A percentile compares a stretch with the other conserved stretches of the same genome.
Conservation (phyloP, 1,284 basidiomycete species). For the Dichomitus squalens region DNA sequence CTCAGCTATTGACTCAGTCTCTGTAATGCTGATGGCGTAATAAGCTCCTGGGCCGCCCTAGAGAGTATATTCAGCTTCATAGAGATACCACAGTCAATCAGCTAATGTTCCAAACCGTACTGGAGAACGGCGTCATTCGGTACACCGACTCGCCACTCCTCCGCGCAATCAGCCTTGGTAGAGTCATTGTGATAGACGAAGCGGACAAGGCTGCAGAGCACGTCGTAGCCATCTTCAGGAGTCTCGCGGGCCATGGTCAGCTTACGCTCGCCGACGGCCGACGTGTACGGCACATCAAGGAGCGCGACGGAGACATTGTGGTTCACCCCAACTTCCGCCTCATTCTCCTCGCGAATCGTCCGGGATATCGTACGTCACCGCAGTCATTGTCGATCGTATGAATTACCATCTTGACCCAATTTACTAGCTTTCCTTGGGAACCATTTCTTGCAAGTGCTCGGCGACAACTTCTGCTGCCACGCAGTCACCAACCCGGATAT, state of each 20-base stretch:
- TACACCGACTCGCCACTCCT: conserved; percentile 67
- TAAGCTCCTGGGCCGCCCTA: conserved; percentile 59
- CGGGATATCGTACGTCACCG: conserved; percentile 67
- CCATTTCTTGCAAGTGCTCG: conserved; percentile 69
- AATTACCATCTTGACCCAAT: neutral
- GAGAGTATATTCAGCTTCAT: conserved; percentile 71
- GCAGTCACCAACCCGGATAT: conserved; percentile 67
- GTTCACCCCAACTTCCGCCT: conserved; percentile 66
- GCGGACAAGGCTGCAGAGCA: conserved; percentile 74
- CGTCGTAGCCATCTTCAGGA: conserved; percentile 69
- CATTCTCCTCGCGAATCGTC: conserved; percentile 64
- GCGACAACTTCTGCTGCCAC: conserved; percentile 69
- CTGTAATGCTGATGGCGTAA: neutral
- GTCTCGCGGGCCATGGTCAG: conserved; percentile 64
- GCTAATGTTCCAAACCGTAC: conserved; percentile 65
- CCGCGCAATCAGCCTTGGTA: conserved; percentile 58
- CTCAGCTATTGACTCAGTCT: too few species aligned
- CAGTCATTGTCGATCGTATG: neutral
- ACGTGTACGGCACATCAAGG: conserved; percentile 47
- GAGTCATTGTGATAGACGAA: conserved; percentile 67
- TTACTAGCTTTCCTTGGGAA: conserved; percentile 65
- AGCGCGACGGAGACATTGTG: conserved; percentile 54
- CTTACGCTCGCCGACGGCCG: conserved; percentile 63
- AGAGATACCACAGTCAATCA: conserved; percentile 71
- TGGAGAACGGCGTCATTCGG: conserved; percentile 56